phyloP scores from a whole-genome alignment of 2,329 filamentous ascomycete species.

The Rhinocladiella similis region DNA sequence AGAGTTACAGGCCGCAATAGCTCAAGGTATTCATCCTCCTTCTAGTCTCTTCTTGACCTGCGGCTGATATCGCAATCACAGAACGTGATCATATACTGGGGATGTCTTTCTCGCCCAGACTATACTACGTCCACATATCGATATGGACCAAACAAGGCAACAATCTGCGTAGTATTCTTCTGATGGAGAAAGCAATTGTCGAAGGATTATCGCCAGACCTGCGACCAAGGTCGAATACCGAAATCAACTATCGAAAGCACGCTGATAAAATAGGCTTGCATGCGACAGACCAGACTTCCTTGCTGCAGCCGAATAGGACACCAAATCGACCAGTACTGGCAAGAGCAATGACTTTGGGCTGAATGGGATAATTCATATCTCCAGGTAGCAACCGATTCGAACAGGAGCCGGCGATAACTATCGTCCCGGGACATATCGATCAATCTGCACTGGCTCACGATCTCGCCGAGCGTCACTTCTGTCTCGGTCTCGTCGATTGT shows the following conservation, averaged over 20 bases:
- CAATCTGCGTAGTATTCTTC: slow-evolving; percentile 76
- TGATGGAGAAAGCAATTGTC: slow-evolving; percentile 70
- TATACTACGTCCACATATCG: slow-evolving; percentile 84
- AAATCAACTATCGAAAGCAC: slow-evolving; percentile 79
- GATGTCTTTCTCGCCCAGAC: slow-evolving; percentile 81
- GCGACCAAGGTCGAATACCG: slow-evolving; percentile 61
- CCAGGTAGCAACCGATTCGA: no score
- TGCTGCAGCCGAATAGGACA: not conserved
- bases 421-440: slow-evolving; percentile 28
- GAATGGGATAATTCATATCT: not conserved
- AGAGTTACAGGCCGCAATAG: slow-evolving; percentile 64
- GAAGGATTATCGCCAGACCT: slow-evolving; percentile 72
- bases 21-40: slow-evolving; percentile 64
- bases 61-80: slow-evolving; percentile 36
- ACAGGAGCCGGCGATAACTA: not conserved
- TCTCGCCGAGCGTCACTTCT: slow-evolving; percentile 15
- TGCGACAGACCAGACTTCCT: slow-evolving; percentile 17
- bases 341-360: slow-evolving; percentile 1
- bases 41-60: not conserved
- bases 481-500: slow-evolving; percentile 19
- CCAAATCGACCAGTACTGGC: slow-evolving; percentile 5
- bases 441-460: slow-evolving; percentile 23
- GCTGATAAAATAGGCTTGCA: slow-evolving; percentile 77
- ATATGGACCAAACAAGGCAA: slow-evolving; percentile 90
- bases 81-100: slow-evolving; percentile 85